phyloP scores from a whole-genome alignment of 2,329 filamentous ascomycete species.

The Pseudogymnoascus sp. region DNA sequence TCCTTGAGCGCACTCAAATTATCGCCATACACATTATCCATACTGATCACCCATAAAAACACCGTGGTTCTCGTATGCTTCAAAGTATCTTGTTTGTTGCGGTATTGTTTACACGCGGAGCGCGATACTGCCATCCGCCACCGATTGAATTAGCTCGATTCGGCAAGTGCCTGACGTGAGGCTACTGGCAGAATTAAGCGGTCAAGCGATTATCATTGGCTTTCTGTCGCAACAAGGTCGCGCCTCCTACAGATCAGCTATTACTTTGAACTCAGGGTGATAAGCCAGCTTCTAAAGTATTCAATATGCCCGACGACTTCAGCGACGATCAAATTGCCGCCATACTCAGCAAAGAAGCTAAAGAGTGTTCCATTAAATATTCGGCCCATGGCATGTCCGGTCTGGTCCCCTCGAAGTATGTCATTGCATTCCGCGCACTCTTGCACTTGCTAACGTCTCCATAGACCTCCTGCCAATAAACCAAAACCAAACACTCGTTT shows the following conservation, averaged over 20 bases:
- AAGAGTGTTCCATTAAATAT: constrained; percentile 64
- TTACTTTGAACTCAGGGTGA: neutral
- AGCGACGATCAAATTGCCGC: constrained; percentile 74
- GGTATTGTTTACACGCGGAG: neutral
- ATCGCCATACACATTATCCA: neutral
- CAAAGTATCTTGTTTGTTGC: neutral
- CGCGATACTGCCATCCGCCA: constrained; percentile 8
- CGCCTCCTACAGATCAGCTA: neutral
- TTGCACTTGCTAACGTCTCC: neutral
- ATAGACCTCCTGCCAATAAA: constrained; percentile 45
- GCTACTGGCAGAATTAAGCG: neutral
- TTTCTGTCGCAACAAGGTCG: neutral
- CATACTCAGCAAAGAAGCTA: constrained; percentile 74
- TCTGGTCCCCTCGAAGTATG: constrained; percentile 47
- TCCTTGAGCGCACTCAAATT: constrained; percentile 30
- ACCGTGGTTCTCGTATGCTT: neutral
- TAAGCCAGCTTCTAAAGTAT: neutral
- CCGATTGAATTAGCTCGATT: neutral
- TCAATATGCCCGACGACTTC: constrained; percentile 36
- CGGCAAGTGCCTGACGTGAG: neutral
- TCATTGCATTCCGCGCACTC: neutral
- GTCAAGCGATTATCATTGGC: neutral
- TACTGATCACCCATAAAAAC: neutral
- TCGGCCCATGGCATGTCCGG: constrained; percentile 67
- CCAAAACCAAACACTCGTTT: constrained; percentile 91